These are phyloP conservation scores for Apophysomyces variabilis DNA, from an alignment of 371 early-diverging fungal genomes.

Conservation along the genomic window DNA sequence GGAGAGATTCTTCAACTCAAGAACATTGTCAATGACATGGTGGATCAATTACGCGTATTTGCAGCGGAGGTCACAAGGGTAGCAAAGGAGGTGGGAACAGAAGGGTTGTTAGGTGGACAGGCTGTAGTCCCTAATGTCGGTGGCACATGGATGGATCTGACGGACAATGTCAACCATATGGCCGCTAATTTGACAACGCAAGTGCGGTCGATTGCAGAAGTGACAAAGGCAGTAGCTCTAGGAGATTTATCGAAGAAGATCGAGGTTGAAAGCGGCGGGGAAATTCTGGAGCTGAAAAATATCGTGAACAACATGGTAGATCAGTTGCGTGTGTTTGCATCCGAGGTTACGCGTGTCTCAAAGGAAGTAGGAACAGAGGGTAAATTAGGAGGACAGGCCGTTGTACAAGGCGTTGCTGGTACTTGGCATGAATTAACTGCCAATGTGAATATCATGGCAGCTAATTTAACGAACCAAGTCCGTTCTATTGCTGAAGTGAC, in stretches of 20 bases:
- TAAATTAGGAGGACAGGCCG: constrained; percentile 41
- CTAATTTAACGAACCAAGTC: constrained; percentile 24
- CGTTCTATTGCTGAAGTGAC: constrained; percentile 22
- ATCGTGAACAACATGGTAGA: constrained; percentile 6
- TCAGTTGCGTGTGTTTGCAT: constrained; percentile 4
- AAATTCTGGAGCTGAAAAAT: constrained; percentile 15
- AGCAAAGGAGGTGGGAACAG: constrained; percentile 1
- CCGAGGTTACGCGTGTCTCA: constrained; percentile 47
- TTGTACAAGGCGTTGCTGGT: constrained; percentile 35
- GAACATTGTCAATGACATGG: constrained; percentile 5
- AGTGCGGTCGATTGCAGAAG: constrained; percentile 18
- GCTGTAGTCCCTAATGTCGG: constrained; percentile 39
- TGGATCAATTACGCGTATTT: constrained; percentile 5
- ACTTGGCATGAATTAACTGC: constrained; percentile 39
- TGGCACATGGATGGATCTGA: constrained; percentile 55
- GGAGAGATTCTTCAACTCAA: constrained; percentile 1
- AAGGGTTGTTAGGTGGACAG: constrained; percentile 28
- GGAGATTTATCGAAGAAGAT: constrained; percentile 22
- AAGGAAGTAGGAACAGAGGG: constrained; percentile 36
- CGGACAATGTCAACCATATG: constrained; percentile 28
- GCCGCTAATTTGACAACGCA: constrained; percentile 16
- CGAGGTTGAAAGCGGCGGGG: constrained; percentile 16
- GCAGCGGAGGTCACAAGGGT: neutral
- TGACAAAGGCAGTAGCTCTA: constrained; percentile 17
- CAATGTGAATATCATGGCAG: constrained; percentile 33